Conservation (phyloP, 2,329 filamentous ascomycete genomes). For the Chaetothyriales sp. region DNA sequence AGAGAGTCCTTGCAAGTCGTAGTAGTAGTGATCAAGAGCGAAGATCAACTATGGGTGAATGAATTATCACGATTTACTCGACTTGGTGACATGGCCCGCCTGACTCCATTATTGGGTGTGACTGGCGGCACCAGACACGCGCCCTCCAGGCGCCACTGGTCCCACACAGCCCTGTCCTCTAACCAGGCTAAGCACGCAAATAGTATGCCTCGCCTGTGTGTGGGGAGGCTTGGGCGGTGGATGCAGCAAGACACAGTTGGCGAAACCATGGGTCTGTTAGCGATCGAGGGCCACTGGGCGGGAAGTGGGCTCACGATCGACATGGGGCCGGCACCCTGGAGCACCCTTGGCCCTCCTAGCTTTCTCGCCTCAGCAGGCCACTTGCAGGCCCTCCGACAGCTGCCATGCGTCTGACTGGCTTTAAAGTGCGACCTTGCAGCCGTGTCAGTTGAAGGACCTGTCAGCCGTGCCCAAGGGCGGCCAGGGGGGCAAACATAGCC, state of each 20-base stretch:
- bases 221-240: neutral
- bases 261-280: neutral
- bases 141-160: neutral
- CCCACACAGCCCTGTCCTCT: neutral
- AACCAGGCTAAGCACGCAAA: neutral
- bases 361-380: neutral
- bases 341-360: neutral
- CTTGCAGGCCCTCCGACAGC: neutral
- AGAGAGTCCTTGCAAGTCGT: neutral
- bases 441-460: neutral
- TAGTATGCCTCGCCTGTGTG: neutral
- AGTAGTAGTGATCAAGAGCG: neutral
- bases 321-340: neutral
- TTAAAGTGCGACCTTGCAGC: neutral
- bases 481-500: neutral
- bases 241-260: neutral
- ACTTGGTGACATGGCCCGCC: neutral
- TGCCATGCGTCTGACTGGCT: neutral
- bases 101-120: neutral
- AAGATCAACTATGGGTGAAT: neutral
- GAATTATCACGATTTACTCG: neutral
- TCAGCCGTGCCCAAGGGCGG: neutral
- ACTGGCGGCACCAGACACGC: neutral
- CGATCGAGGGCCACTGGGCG: neutral
- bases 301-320: neutral